Evolutionary conservation across 768 basidiomycete genomes (phyloP).

Genomic region (Lentinula aciculospora): DNA sequence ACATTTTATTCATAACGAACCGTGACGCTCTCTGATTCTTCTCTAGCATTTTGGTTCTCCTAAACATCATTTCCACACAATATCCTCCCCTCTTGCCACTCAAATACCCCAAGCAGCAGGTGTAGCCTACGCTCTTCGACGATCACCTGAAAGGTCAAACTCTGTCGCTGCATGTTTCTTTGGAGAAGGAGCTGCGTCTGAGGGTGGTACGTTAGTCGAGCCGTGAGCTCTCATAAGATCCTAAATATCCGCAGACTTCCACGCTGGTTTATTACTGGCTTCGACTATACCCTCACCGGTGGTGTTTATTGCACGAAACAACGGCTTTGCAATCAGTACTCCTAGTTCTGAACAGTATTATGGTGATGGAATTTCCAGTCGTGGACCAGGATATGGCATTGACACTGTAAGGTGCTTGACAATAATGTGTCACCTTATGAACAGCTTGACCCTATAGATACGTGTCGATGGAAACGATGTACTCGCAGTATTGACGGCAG

Average conservation of each 20-base stretch:
- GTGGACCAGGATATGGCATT: constrained; percentile 90
- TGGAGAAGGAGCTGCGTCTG: constrained; percentile 91
- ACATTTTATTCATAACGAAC: neutral
- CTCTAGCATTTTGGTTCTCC: constrained; percentile 79
- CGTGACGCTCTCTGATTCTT: neutral
- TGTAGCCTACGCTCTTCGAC: constrained; percentile 83
- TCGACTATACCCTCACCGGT: constrained; percentile 73
- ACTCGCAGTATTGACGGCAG: constrained; percentile 73
- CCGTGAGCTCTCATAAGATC: neutral
- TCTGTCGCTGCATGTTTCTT: constrained; percentile 87
- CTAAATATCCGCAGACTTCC: constrained; percentile 55
- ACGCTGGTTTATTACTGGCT: constrained; percentile 81
- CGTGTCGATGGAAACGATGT: constrained; percentile 89
- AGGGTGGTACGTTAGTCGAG: constrained; percentile 51
- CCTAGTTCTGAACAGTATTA: constrained; percentile 85
- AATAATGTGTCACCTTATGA: neutral
- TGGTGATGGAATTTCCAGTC: constrained; percentile 89
- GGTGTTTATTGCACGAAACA: constrained; percentile 72
- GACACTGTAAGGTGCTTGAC: constrained; percentile 60
- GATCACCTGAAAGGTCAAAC: constrained; percentile 59
- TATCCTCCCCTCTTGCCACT: constrained; percentile 89
- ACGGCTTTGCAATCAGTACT: constrained; percentile 94
- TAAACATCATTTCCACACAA: constrained; percentile 85
- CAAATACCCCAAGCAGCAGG: constrained; percentile 96
- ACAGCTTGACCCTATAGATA: neutral